Evolutionary conservation across 495 filamentous ascomycete genomes (phyloP).

Genomic region (Penicillium pancosmium): DNA sequence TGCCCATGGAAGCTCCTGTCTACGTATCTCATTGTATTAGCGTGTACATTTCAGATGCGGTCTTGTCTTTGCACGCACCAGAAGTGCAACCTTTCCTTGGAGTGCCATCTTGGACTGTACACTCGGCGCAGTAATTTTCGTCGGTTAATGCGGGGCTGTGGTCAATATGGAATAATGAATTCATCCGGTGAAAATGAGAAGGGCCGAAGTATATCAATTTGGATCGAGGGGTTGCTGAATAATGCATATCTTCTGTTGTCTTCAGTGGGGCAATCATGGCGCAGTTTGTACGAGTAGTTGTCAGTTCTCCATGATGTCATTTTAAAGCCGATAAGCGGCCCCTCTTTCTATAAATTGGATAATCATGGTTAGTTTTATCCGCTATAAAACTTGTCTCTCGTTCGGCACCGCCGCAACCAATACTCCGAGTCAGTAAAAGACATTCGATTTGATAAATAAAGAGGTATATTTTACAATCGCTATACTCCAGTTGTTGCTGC

Average conservation of each 20-base stretch:
- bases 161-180: not conserved
- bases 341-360: not conserved
- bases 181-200: no score
- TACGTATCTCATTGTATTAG: not conserved
- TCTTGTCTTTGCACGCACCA: not conserved
- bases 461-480: no score
- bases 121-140: not conserved
- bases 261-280: not conserved
- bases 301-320: not conserved
- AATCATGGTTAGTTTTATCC: no score
- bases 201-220: not conserved
- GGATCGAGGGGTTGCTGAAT: not conserved
- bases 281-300: not conserved
- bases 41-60: not conserved
- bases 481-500: no score
- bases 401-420: no score
- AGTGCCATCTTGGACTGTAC: not conserved
- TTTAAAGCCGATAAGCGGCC: not conserved
- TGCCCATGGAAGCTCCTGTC: constrained; percentile 23
- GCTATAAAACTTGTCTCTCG: no score
- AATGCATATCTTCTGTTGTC: not conserved
- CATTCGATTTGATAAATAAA: no score
- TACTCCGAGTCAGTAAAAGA: no score
- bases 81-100: not conserved
- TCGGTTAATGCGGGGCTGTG: not conserved